Percentiles rank a stretch among this genome's conserved stretches.
phyloP scores from a whole-genome alignment of 176 grass and related monocot species.

The Oryza meridionalis region DNA sequence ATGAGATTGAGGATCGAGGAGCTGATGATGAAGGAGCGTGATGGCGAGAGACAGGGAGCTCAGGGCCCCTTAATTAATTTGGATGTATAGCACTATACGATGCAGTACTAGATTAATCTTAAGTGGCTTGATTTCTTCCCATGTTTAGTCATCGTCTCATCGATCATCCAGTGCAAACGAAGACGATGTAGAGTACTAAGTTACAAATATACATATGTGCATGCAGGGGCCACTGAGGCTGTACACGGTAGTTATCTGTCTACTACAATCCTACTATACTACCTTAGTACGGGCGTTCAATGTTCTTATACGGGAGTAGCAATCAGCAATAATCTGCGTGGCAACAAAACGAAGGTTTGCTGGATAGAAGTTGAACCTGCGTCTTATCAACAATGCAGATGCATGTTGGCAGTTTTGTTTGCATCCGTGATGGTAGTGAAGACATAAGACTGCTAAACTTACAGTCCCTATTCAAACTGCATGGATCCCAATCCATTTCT shows the following conservation, averaged over 20 bases:
- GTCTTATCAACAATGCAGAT: background rate
- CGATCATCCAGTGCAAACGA: background rate
- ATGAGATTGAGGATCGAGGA: conserved; percentile 21
- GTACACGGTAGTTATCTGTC: too few species aligned
- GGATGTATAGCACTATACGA: background rate
- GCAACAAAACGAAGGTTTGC: conserved; percentile 10
- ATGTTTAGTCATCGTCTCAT: background rate
- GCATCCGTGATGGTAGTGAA: background rate
- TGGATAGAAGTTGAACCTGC: background rate
- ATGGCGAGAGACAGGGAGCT: background rate
- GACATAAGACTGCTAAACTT: too few species aligned
- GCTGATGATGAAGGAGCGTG: background rate
- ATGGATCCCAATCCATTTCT: background rate
- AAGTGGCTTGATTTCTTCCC: background rate
- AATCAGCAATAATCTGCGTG: conserved; percentile 9
- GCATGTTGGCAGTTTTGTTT: background rate
- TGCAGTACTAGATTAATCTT: background rate
- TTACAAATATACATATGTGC: background rate
- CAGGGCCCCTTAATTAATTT: background rate
- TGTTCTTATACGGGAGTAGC: background rate
- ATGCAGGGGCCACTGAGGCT: background rate
- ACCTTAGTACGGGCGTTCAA: background rate
- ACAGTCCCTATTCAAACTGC: too few species aligned
- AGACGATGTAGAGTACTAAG: too few species aligned
- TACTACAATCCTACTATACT: too few species aligned